Conservation (phyloP, 129 eudicot genomes). For the Artemisia argyi region DNA sequence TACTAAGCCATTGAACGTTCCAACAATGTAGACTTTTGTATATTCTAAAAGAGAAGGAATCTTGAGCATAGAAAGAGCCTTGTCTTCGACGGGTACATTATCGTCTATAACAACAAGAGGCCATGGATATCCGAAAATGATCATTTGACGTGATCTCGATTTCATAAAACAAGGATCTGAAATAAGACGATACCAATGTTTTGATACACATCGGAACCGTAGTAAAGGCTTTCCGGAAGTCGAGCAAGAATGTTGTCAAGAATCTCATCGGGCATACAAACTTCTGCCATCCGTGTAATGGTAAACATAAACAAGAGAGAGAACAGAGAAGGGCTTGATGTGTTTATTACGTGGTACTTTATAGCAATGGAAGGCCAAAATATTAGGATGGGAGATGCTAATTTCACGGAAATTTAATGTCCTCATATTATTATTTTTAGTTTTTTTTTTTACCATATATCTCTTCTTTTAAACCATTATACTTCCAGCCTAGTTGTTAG, state of each 20-base stretch:
- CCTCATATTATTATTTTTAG: too few species aligned
- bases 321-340: too few species aligned
- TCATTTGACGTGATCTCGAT: constrained; percentile 9
- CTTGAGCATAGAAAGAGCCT: not conserved
- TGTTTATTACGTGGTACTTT: too few species aligned
- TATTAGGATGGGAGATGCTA: too few species aligned
- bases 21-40: not conserved
- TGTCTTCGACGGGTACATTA: not conserved
- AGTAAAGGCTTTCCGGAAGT: not conserved
- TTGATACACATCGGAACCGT: not conserved
- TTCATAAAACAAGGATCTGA: constrained; percentile 9
- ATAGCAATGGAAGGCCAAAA: too few species aligned
- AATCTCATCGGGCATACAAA: not conserved
- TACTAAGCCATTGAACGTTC: constrained; percentile 2
- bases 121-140: not conserved
- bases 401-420: too few species aligned
- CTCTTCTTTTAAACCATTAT: not conserved
- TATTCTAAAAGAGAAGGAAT: not conserved
- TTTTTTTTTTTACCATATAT: too few species aligned
- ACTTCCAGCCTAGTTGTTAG: constrained; percentile 1
- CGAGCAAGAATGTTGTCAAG: not conserved
- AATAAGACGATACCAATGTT: constrained; percentile 6
- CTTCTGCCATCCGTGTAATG: not conserved
- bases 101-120: constrained; percentile 4
- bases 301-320: not conserved